Evolutionary conservation across 129 eudicot genomes (phyloP).

Genomic region (Deinandra increscens): DNA sequence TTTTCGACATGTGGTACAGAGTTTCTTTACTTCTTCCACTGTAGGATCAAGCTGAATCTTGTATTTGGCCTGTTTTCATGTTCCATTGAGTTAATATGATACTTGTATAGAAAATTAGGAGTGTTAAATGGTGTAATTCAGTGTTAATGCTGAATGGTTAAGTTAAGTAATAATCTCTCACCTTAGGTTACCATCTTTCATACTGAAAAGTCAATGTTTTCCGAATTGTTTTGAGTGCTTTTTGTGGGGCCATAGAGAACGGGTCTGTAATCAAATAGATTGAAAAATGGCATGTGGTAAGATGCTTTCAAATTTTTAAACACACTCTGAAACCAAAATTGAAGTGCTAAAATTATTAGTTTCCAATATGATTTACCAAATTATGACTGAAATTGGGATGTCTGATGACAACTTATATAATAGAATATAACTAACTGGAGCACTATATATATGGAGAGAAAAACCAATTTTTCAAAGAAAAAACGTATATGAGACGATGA

Average conservation of each 20-base stretch:
- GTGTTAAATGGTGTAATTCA: constrained; percentile 15
- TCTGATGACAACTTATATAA: not conserved
- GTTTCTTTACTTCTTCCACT: constrained; percentile 93
- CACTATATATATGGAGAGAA: not conserved
- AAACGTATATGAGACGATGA: not conserved
- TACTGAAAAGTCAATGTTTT: constrained; percentile 77
- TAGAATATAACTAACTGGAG: not conserved
- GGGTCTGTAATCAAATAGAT: constrained; percentile 61
- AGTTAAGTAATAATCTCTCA: constrained; percentile 36
- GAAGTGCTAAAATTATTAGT: not conserved
- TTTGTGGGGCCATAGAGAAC: constrained; percentile 87
- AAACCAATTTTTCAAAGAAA: not conserved
- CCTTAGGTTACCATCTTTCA: constrained; percentile 98
- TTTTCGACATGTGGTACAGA: constrained; percentile 87
- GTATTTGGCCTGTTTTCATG: constrained; percentile 74
- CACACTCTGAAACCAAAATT: not conserved
- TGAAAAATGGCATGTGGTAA: not conserved
- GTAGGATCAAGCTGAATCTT: constrained; percentile 85
- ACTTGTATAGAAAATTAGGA: not conserved
- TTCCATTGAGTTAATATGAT: constrained; percentile 10
- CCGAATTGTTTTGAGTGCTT: constrained; percentile 89
- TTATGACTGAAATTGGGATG: not conserved
- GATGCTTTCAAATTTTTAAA: not conserved
- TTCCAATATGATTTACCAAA: not conserved
- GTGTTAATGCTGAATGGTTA: constrained; percentile 11